phyloP scores from a whole-genome alignment of 2,329 filamentous ascomycete genomes.

The Ophiognomonia clavigignenti-juglandacearum region DNA sequence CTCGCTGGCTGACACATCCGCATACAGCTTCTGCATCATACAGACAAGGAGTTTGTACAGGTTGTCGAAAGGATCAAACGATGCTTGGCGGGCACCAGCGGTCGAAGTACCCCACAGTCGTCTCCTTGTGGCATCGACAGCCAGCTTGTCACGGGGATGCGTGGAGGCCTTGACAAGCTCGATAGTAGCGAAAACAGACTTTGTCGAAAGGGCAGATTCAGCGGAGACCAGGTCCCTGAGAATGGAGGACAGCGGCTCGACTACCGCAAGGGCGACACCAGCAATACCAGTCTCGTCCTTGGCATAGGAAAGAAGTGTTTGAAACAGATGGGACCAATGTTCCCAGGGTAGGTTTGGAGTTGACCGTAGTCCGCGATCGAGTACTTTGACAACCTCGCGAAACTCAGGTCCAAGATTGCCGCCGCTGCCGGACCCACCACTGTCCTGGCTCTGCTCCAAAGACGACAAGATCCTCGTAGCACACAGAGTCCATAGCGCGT shows the following conservation, averaged over 20 bases:
- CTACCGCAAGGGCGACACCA: constrained; percentile 58
- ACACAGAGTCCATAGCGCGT: constrained; percentile 47
- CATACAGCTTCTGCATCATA: constrained; percentile 49
- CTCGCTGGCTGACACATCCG: constrained; percentile 32
- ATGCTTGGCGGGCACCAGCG: constrained; percentile 33
- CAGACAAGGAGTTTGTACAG: constrained; percentile 57
- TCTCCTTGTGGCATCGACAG: constrained; percentile 60
- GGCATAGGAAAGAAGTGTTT: constrained; percentile 50
- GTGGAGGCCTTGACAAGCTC: constrained; percentile 42
- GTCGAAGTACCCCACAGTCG: constrained; percentile 59
- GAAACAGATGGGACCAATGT: constrained; percentile 52
- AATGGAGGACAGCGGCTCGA: constrained; percentile 65
- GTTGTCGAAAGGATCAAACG: constrained; percentile 59
- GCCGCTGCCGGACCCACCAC: constrained; percentile 33
- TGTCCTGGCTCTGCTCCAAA: constrained; percentile 35
- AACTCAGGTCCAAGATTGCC: constrained; percentile 62
- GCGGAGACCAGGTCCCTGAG: constrained; percentile 34
- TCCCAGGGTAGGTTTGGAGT: constrained; percentile 42
- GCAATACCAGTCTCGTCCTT: constrained; percentile 62
- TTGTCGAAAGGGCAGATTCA: constrained; percentile 20
- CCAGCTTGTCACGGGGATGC: constrained; percentile 55
- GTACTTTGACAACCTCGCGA: constrained; percentile 61
- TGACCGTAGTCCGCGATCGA: constrained; percentile 55
- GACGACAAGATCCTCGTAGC: constrained; percentile 40
- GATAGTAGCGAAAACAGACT: constrained; percentile 30